A percentile compares a stretch with the other conserved stretches of the same genome.
phyloP scores from a whole-genome alignment of 108 stramenopile genomes.

The Nitzschia sp. region DNA sequence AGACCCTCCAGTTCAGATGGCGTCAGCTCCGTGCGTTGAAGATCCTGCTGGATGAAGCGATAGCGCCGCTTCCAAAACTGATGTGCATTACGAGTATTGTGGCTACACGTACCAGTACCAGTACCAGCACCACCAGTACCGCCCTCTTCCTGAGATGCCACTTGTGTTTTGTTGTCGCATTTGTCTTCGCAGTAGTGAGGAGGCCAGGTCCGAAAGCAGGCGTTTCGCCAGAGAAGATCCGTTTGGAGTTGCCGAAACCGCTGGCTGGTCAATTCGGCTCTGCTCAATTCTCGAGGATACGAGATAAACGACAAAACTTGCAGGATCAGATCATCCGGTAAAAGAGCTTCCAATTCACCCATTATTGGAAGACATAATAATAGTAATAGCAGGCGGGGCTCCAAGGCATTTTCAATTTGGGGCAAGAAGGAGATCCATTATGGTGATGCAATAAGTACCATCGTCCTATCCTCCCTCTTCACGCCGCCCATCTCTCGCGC shows the following conservation, averaged over 20 bases:
- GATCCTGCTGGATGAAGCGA: slow-evolving; percentile 6
- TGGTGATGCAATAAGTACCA: too few species aligned
- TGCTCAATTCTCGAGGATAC: background rate
- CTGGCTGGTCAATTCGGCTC: background rate
- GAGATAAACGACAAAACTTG: background rate
- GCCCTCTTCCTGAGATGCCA: background rate
- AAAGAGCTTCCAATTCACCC: background rate
- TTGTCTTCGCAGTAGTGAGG: background rate
- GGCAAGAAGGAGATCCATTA: too few species aligned
- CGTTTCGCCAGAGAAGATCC: background rate
- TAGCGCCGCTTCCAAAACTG: background rate
- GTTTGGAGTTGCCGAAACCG: background rate
- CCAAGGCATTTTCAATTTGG: too few species aligned
- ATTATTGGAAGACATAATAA: too few species aligned
- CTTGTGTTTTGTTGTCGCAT: too few species aligned
- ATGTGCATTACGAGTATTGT: too few species aligned
- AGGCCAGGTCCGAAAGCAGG: background rate
- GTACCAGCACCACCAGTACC: too few species aligned
- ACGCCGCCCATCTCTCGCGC: too few species aligned
- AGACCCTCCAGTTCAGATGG: slow-evolving; percentile 7
- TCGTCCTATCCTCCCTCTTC: too few species aligned
- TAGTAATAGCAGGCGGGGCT: too few species aligned
- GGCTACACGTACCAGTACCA: too few species aligned
- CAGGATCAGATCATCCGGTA: background rate
- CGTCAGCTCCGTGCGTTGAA: slow-evolving; percentile 1